These are phyloP conservation scores for Raphanus hybrid DNA, from an alignment of 441 rosid species.

Conservation along the genomic window DNA sequence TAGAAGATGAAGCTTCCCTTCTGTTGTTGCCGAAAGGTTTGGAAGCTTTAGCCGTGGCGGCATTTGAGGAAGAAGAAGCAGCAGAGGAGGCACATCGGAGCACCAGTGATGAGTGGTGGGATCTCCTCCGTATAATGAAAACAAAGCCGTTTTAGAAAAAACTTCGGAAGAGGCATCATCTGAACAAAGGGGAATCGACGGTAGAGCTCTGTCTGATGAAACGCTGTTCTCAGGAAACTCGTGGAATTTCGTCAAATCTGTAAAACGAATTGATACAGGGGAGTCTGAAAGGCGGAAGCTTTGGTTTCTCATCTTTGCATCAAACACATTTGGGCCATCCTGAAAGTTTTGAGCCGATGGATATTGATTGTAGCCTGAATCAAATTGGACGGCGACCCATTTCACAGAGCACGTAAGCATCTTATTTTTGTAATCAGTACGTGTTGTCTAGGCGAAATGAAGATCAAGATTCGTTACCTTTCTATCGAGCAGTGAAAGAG, in stretches of 20 bases:
- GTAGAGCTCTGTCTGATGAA: background rate
- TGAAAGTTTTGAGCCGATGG: no score
- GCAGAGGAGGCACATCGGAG: conserved; percentile 50
- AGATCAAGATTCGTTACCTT: background rate
- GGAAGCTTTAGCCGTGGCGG: conserved; percentile 44
- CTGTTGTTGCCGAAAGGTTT: conserved; percentile 55
- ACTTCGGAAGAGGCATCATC: no score
- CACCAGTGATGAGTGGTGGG: conserved; percentile 40
- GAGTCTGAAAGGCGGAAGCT: background rate
- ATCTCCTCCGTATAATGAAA: conserved; percentile 22
- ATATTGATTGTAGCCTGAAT: no score
- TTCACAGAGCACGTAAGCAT: no score
- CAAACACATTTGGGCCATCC: background rate
- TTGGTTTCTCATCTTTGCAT: background rate
- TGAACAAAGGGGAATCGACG: background rate
- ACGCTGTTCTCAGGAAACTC: background rate
- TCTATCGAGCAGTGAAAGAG: background rate
- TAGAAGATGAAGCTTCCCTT: conserved; percentile 57
- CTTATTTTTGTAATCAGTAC: no score
- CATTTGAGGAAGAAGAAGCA: conserved; percentile 43
- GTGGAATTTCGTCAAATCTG: background rate
- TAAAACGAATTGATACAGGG: background rate
- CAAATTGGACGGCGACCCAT: no score
- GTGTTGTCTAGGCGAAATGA: background rate
- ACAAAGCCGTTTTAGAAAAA: background rate